phyloP scores from a whole-genome alignment of 2,329 filamentous ascomycete genomes.

The Talaromyces sp. region DNA sequence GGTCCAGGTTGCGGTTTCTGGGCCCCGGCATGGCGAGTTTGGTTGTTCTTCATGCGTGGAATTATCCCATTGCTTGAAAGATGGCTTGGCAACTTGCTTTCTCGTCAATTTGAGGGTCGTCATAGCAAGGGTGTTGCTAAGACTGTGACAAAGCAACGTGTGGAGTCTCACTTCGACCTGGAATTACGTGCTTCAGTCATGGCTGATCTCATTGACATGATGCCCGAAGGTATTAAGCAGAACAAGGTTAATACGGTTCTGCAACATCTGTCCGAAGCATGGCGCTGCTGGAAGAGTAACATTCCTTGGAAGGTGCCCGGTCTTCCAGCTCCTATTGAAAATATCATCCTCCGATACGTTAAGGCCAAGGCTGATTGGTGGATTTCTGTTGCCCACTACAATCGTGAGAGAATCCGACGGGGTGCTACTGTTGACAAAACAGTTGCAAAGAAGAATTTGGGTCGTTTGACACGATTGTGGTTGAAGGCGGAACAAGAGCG shows the following conservation, averaged over 20 bases:
- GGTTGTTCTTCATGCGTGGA: constrained; percentile 98
- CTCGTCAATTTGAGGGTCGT: constrained; percentile 94
- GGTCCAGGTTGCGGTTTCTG: constrained; percentile 98
- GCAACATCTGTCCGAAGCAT: constrained; percentile 95
- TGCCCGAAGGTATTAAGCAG: constrained; percentile 99
- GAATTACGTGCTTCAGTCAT: constrained; percentile 97
- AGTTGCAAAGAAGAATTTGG: constrained; percentile 98
- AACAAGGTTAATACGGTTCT: constrained; percentile 98
- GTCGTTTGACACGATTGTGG: constrained; percentile 90
- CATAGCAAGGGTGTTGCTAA: constrained; percentile 99
- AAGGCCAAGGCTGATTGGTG: constrained; percentile 99
- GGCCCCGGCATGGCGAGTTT: constrained; percentile 97
- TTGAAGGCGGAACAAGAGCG: constrained; percentile 97
- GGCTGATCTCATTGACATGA: constrained; percentile 99
- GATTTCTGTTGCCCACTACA: constrained; percentile 99
- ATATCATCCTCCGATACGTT: constrained; percentile 96
- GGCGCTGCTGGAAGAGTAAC: constrained; percentile 99
- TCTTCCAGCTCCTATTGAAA: constrained; percentile 93
- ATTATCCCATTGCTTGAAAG: constrained; percentile 95
- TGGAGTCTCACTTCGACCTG: constrained; percentile 96
- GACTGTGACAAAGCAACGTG: constrained; percentile 97
- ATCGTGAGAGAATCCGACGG: constrained; percentile 91
- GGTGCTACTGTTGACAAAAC: constrained; percentile 99
- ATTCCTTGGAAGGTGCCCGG: constrained; percentile 99
- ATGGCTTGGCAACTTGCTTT: constrained; percentile 95